Evolutionary conservation across 441 rosid species (phyloP).

Genomic region (Euphorbia corollata): DNA sequence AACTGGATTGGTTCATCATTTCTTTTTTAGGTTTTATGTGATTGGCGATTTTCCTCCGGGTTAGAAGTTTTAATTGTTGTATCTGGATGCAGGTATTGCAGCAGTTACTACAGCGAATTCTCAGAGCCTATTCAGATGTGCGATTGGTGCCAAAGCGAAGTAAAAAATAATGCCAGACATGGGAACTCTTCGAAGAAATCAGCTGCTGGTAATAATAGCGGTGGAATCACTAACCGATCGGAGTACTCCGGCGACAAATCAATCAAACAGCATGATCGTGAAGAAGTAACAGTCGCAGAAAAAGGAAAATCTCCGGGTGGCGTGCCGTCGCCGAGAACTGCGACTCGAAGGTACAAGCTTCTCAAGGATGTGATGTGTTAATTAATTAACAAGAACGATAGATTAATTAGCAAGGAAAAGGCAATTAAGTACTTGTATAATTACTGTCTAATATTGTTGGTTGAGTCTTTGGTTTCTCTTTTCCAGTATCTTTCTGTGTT

Average conservation of each 20-base stretch:
- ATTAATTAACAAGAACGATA: not conserved
- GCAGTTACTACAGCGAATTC: slow-evolving; percentile 64
- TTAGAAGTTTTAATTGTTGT: not conserved
- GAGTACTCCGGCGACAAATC: slow-evolving; percentile 48
- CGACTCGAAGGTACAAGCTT: slow-evolving; percentile 94
- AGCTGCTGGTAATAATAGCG: slow-evolving; percentile 23
- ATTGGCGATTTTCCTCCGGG: not conserved
- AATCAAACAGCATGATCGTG: slow-evolving; percentile 49
- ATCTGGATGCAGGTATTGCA: slow-evolving; percentile 55
- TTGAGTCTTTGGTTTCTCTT: too few relatives aligned
- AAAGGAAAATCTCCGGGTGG: slow-evolving; percentile 18
- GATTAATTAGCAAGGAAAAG: not conserved
- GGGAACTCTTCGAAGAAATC: slow-evolving; percentile 56
- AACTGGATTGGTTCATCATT: too few relatives aligned
- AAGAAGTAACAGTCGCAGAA: slow-evolving; percentile 20
- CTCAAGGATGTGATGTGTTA: slow-evolving; percentile 97
- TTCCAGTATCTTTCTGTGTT: too few relatives aligned
- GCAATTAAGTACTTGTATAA: not conserved
- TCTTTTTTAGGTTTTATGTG: not conserved
- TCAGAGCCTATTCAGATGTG: slow-evolving; percentile 56
- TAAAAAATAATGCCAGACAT: slow-evolving; percentile 32
- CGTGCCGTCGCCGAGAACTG: slow-evolving; percentile 61
- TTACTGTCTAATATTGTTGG: too few relatives aligned
- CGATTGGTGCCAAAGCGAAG: slow-evolving; percentile 88
- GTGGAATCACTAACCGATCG: slow-evolving; percentile 43